A percentile compares a stretch with the other conserved stretches of the same genome.
Evolutionary conservation across 129 eudicot species (phyloP).

Genomic region (Kitagawia praeruptora): DNA sequence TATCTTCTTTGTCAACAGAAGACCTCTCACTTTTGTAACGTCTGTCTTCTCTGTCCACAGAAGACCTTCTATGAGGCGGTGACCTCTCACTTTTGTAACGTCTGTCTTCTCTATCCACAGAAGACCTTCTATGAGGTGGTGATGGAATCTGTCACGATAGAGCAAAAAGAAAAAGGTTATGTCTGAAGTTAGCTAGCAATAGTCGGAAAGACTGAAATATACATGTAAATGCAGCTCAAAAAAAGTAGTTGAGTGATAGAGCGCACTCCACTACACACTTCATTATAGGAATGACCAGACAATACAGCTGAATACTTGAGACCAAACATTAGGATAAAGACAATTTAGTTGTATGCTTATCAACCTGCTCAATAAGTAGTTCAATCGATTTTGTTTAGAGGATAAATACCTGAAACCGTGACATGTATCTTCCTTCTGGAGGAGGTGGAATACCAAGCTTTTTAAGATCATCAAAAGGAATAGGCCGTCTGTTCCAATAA

Average conservation of each 20-base stretch:
- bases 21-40: conserved; percentile 19
- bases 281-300: neutral
- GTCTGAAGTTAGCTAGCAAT: neutral
- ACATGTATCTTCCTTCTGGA: conserved; percentile 94
- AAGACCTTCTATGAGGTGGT: conserved; percentile 56
- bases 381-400: neutral
- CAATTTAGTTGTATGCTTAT: neutral
- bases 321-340: neutral
- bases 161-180: neutral
- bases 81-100: conserved; percentile 7
- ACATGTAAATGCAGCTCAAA: neutral
- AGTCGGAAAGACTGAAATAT: neutral
- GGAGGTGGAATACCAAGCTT: conserved; percentile 93
- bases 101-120: conserved; percentile 26
- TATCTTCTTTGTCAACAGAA: conserved; percentile 19
- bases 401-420: conserved; percentile 64
- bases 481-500: conserved; percentile 53
- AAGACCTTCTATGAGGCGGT: conserved; percentile 56
- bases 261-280: neutral
- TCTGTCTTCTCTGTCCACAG: conserved; percentile 26
- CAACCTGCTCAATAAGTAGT: neutral
- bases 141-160: conserved; percentile 49
- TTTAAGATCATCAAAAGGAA: conserved; percentile 77
- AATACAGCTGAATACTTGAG: neutral
- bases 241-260: neutral